Percentiles rank a stretch among this genome's conserved stretches.
These are phyloP conservation scores for Crataegus laevigata DNA, from an alignment of 306 rosid species.

Conservation along the genomic window DNA sequence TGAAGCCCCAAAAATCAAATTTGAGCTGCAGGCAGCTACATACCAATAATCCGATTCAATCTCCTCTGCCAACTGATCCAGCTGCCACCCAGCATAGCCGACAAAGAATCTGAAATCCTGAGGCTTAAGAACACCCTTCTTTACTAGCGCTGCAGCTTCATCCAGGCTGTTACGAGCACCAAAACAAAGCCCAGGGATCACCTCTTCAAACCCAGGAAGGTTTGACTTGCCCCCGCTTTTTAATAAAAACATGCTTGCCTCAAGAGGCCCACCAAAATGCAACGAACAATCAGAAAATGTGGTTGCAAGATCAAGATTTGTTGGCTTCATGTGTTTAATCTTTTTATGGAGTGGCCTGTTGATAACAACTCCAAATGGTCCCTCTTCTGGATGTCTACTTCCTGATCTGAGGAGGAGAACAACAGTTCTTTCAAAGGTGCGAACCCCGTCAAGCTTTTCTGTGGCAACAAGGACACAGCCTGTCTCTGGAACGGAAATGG, in stretches of 20 bases:
- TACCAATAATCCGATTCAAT: slow-evolving; percentile 87
- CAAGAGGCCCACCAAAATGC: slow-evolving; percentile 94
- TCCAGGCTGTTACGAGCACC: slow-evolving; percentile 88
- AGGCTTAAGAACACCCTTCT: slow-evolving; percentile 77
- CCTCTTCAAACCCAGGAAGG: slow-evolving; percentile 76
- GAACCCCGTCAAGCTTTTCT: slow-evolving; percentile 88
- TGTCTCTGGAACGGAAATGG: slow-evolving; percentile 83
- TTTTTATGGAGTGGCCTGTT: slow-evolving; percentile 88
- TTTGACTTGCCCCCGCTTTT: slow-evolving; percentile 57
- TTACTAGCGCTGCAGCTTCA: slow-evolving; percentile 76
- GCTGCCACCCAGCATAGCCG: slow-evolving; percentile 99
- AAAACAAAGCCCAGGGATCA: slow-evolving; percentile 81
- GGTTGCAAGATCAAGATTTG: slow-evolving; percentile 74
- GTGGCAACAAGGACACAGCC: slow-evolving; percentile 97
- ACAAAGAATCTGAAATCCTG: slow-evolving; percentile 85
- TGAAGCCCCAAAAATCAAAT: slow-evolving; percentile 49
- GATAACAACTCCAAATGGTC: slow-evolving; percentile 86
- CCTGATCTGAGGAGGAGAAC: slow-evolving; percentile 93
- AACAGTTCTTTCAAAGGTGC: slow-evolving; percentile 84
- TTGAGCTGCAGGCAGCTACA: slow-evolving; percentile 95
- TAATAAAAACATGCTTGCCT: slow-evolving; percentile 87
- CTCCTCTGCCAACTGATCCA: slow-evolving; percentile 89
- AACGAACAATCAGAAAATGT: slow-evolving; percentile 82
- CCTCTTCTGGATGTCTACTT: slow-evolving; percentile 80
- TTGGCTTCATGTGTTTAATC: slow-evolving; percentile 81